Base-by-base conservation (phyloP, 2,329 filamentous ascomycete genomes). In the Botryosphaeria dothidea region DNA sequence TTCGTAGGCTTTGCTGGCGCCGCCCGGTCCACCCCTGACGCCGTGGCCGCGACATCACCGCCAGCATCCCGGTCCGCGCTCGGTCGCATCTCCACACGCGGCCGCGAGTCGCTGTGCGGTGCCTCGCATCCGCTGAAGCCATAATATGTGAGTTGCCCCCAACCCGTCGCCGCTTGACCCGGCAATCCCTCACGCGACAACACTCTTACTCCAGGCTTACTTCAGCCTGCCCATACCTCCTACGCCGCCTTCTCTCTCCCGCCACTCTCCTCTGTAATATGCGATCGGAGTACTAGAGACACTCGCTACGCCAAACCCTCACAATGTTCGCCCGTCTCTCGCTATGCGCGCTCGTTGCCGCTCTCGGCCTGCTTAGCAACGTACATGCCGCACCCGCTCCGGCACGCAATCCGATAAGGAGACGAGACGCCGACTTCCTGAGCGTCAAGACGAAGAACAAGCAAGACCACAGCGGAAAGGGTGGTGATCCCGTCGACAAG, bases 401-500 rank as follows among this genome's bases (percentile, higher is more conserved):
- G 38, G 38, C 38, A 41, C 38, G 15, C 29, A 31, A 57, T 19
- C 45, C 54, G 3, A 15, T 60, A 19, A 6, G 36, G 63, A 65
- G 65, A 64, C 66, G 66, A 48, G 66, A 67, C 43, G 68, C 58
- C 49, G 67, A 69, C 57, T 63, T 70, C 15, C 31, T 66, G 31
- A 66, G 58, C 62, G 63, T 71, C 11, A 62, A 57, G 57, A 70
- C 71, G 8, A 64, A 61, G n/a, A 66, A 70, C n/a, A 51, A 60
- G 3, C 66, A 49, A 45, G 69, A 72, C 67, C 67, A 68, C 41
- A 70, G 70, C 46, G 69, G 63, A 48, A 69, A 66, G 64, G 54
- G 56, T 54, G 64, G 67, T 52, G 67, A 68, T 67, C 67, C 64
- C 56, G 66, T 19, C 29, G 67, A 45, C 68, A 78, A 69, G 56